phyloP scores from a whole-genome alignment of 345 rosid genomes.

The Reutealis trisperma region DNA sequence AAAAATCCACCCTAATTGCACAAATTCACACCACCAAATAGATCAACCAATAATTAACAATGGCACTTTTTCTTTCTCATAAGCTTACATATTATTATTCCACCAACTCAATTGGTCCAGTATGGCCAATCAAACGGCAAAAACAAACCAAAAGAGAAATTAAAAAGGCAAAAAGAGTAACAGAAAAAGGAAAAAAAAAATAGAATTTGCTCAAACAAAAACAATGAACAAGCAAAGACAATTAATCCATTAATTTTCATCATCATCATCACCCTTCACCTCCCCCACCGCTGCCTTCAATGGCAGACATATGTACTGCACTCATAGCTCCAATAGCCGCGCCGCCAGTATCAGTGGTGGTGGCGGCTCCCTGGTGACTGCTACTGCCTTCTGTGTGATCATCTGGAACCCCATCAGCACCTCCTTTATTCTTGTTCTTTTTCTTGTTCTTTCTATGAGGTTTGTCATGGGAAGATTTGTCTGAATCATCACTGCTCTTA shows the following conservation, averaged over 20 bases:
- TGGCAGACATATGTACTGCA: slow-evolving; percentile 19
- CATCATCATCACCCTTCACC: slow-evolving; percentile 9
- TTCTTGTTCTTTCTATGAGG: background rate
- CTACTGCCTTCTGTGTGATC: background rate
- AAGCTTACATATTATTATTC: background rate
- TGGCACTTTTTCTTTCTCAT: background rate
- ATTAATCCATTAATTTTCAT: too few relatives aligned
- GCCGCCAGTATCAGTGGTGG: slow-evolving; percentile 17
- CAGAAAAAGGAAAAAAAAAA: too few relatives aligned
- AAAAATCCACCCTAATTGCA: too few relatives aligned
- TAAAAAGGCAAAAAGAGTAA: too few relatives aligned
- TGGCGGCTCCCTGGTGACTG: slow-evolving; percentile 8
- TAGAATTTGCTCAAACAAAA: background rate
- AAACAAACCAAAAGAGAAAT: background rate
- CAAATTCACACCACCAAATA: background rate
- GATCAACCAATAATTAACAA: background rate
- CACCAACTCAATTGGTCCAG: background rate
- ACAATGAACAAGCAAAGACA: background rate
- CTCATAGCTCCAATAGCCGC: slow-evolving; percentile 14
- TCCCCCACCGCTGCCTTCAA: slow-evolving; percentile 26
- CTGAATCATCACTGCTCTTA: background rate
- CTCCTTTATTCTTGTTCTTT: background rate
- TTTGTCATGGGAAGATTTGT: slow-evolving; percentile 11
- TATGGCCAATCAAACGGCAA: background rate
- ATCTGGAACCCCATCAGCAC: background rate